Conservation (phyloP, 805 yeast genomes). For the Schizosaccharomyces lindneri region DNA sequence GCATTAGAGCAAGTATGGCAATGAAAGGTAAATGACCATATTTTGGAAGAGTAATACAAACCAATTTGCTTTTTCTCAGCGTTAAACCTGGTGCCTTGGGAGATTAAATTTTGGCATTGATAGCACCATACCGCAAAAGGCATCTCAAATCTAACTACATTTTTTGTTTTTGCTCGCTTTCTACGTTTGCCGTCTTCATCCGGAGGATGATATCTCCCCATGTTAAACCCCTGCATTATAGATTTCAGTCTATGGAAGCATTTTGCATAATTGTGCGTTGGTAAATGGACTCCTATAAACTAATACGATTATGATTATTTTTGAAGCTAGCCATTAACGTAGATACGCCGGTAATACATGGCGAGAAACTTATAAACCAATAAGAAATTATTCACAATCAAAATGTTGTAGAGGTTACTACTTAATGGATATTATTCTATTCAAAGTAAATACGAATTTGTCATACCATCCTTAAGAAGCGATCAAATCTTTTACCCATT, state of each 20-base stretch:
- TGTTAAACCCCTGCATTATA: slow-evolving; percentile 4
- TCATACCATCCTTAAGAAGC: neutral
- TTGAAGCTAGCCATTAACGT: too few species aligned
- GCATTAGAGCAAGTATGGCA: slow-evolving; percentile 11
- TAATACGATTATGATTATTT: too few species aligned
- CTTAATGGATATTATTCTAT: neutral
- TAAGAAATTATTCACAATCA: neutral
- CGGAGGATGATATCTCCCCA: neutral
- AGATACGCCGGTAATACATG: too few species aligned
- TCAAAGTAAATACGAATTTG: neutral
- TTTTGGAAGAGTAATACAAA: slow-evolving; percentile 11
- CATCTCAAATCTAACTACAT: slow-evolving; percentile 13
- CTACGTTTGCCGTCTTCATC: neutral
- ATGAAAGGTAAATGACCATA: slow-evolving; percentile 12
- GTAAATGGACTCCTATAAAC: too few species aligned
- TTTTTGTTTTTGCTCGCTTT: neutral
- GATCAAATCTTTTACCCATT: neutral
- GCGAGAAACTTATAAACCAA: too few species aligned
- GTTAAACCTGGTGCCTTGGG: slow-evolving; percentile 14
- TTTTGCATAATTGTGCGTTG: neutral
- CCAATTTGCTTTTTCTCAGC: slow-evolving; percentile 14
- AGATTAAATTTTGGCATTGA: slow-evolving; percentile 7
- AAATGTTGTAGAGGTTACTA: neutral
- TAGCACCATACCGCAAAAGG: slow-evolving; percentile 11
- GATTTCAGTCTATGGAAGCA: neutral